These are phyloP conservation scores for Monosporozyma aquatica DNA, from an alignment of 805 yeast genomes.

Conservation along the genomic window DNA sequence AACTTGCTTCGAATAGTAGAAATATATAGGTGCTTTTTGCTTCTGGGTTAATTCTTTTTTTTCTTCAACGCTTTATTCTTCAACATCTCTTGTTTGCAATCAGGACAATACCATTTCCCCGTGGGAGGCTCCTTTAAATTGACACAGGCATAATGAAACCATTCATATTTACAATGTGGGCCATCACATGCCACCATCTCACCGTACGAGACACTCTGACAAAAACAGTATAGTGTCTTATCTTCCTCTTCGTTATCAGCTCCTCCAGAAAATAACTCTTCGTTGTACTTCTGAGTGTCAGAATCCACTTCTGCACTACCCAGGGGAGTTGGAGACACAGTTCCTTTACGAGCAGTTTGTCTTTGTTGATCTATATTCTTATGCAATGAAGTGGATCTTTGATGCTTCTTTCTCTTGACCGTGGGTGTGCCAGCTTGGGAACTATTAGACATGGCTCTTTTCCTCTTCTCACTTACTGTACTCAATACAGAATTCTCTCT, in stretches of 20 bases:
- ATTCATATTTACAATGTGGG: constrained; percentile 76
- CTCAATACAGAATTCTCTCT: constrained; percentile 25
- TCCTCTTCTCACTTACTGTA: constrained; percentile 14
- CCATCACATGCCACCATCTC: constrained; percentile 96
- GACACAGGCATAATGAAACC: constrained; percentile 97
- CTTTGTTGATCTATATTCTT: constrained; percentile 1
- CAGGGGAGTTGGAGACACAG: constrained; percentile 1
- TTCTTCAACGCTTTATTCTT: constrained; percentile 24
- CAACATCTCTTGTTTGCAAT: constrained; percentile 44
- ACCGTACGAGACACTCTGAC: constrained; percentile 91
- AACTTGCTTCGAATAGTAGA: too few species aligned
- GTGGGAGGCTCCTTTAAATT: constrained; percentile 82
- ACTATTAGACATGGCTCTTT: constrained; percentile 14
- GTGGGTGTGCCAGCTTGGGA: constrained; percentile 9
- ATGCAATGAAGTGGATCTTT: constrained; percentile 8
- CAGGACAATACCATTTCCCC: constrained; percentile 92
- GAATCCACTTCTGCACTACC: not conserved
- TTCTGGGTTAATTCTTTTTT: constrained; percentile 4
- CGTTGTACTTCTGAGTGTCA: constrained; percentile 11
- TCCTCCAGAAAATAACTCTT: constrained; percentile 29
- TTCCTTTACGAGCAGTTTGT: not conserved
- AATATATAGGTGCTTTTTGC: too few species aligned
- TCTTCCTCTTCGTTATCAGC: constrained; percentile 45
- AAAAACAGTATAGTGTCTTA: constrained; percentile 72
- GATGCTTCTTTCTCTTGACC: constrained; percentile 18